Conservation (phyloP, 305 asterid species). For the Caryopteris hybrid region DNA sequence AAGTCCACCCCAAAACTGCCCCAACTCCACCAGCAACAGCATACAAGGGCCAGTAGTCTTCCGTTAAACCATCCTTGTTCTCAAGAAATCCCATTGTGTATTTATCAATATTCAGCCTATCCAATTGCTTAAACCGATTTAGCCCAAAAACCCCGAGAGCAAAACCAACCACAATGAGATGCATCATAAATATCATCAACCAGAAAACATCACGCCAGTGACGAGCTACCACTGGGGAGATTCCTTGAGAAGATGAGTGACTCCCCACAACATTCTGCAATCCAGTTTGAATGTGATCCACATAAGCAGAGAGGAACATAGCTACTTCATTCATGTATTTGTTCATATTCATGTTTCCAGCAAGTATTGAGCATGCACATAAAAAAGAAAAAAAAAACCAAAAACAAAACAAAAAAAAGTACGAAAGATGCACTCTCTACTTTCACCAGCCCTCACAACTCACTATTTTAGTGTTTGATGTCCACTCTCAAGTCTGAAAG, state of each 20-base stretch:
- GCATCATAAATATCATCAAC: slow-evolving; percentile 68
- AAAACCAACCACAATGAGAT: slow-evolving; percentile 66
- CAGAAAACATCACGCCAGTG: slow-evolving; percentile 92
- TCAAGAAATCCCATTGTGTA: slow-evolving; percentile 73
- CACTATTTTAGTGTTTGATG: neutral
- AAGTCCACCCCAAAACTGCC: slow-evolving; percentile 72
- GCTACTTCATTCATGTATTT: neutral
- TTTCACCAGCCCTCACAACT: neutral
- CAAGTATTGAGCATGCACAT: neutral
- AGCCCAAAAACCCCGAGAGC: slow-evolving; percentile 78
- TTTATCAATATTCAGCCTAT: slow-evolving; percentile 84
- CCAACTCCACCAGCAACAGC: slow-evolving; percentile 80
- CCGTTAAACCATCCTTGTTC: slow-evolving; percentile 76
- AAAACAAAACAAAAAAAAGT: neutral
- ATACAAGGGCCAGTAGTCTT: slow-evolving; percentile 89
- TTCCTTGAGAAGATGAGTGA: slow-evolving; percentile 41
- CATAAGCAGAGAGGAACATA: neutral
- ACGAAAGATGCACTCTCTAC: neutral
- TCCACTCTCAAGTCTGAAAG: neutral
- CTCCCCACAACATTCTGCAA: slow-evolving; percentile 64
- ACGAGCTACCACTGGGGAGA: slow-evolving; percentile 52
- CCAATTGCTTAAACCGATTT: slow-evolving; percentile 72
- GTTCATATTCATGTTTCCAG: neutral
- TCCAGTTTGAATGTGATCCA: slow-evolving; percentile 11
- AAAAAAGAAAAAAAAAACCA: too few species aligned